Evolutionary conservation across 2,329 filamentous ascomycete species (phyloP), one percentile per base, ranked within the genome.

Genomic region (Phaeophleospora eucalypticola): DNA sequence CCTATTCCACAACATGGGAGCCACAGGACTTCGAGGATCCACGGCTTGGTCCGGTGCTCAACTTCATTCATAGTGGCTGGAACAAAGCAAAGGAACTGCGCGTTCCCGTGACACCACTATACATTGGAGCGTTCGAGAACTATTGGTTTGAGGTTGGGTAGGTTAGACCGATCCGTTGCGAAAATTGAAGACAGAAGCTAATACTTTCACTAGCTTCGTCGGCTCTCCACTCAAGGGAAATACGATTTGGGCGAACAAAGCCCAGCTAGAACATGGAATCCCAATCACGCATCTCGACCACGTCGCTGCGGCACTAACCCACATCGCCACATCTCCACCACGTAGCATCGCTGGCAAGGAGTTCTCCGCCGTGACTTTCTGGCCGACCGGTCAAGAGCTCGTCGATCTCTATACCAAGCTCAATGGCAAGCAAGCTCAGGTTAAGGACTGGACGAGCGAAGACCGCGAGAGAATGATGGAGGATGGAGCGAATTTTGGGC

Each of bases 401-500:
- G 34, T 36, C n/a, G n/a, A 36, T 15, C 34, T 36, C 34, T 36
- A 36, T 16, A 36, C 34, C 14, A 36, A 36, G 34, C 34, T 36
- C 34, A 36, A 36, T 36, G 34, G 34, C 6, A 36, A 36, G 34
- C 34, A 36, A 16, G 34, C 34, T 14, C 34, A 36, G 34, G 17
- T 36, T 16, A 36, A 36, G n/a, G 34, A 36, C 34, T 36, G 34
- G 34, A 36, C 34, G 34, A 36, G 34, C 6, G 34, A 36, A 36
- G 34, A 36, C 17, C 34, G 34, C n/a, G 34, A 36, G 34, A 15
- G 14, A 15, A 36, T 36, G 34, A 36, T 36, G 34, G 34, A 36
- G n/a, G 34, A 36, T 15, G n/a, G 34, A 7, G 34, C 34, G 14
- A 36, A 36, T 16, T 36, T 36, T 15, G 34, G 34, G n/a, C 34